Conservation (phyloP, 768 basidiomycete genomes). For the Rhizopogon vinicolor region DNA sequence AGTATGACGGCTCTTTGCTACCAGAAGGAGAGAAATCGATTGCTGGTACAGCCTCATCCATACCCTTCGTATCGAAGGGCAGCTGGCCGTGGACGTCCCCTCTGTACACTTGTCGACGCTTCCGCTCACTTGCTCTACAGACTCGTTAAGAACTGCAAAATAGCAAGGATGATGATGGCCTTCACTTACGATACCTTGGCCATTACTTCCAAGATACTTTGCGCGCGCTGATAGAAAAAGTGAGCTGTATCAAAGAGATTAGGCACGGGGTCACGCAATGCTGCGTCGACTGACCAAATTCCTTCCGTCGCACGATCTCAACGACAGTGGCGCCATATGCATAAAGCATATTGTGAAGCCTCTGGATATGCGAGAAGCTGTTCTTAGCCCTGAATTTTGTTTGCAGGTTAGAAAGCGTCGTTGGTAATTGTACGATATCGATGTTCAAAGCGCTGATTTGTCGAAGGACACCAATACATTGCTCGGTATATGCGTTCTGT, state of each 20-base stretch:
- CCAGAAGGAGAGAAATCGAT: constrained; percentile 78
- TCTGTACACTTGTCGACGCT: constrained; percentile 80
- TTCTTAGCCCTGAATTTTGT: constrained; percentile 69
- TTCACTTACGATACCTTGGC: constrained; percentile 74
- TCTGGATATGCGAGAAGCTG: constrained; percentile 86
- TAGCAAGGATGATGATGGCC: neutral
- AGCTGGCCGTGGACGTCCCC: constrained; percentile 81
- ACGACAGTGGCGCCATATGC: constrained; percentile 89
- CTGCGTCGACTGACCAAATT: constrained; percentile 59
- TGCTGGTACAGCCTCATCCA: constrained; percentile 76
- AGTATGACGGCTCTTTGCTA: constrained; percentile 56
- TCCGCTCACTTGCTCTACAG: constrained; percentile 66
- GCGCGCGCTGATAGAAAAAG: constrained; percentile 79
- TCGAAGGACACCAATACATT: constrained; percentile 61
- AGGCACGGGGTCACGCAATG: neutral
- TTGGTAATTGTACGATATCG: constrained; percentile 71
- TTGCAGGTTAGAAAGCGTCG: constrained; percentile 60
- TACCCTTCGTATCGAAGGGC: constrained; percentile 78
- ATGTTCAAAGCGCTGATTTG: constrained; percentile 79
- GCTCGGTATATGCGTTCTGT: constrained; percentile 71
- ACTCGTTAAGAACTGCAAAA: constrained; percentile 2
- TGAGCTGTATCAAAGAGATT: constrained; percentile 39
- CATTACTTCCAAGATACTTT: constrained; percentile 81
- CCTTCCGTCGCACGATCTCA: constrained; percentile 87
- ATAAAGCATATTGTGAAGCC: constrained; percentile 86